Conservation (phyloP, 2,329 filamentous ascomycete genomes). For the Xylariaceae sp. region DNA sequence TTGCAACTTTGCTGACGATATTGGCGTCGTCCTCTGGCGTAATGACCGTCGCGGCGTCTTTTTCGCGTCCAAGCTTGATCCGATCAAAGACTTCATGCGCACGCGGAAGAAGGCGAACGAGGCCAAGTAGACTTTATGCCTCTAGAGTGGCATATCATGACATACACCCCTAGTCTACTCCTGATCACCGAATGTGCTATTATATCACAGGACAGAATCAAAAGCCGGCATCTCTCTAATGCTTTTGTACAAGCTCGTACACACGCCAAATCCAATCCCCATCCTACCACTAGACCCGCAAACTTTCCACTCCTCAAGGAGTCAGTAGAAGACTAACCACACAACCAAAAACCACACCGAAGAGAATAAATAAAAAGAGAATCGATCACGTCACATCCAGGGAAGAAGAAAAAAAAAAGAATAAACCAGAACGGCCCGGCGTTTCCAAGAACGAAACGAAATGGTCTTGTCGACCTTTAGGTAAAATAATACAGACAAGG, state of each 20-base stretch:
- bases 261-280: not conserved
- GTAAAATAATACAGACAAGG: no score
- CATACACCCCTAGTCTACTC: no score
- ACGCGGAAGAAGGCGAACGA: slow-evolving; percentile 28
- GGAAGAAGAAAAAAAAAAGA: not conserved
- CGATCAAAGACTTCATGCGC: slow-evolving; percentile 75
- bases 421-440: not conserved
- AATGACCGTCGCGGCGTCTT: slow-evolving; percentile 76
- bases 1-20: slow-evolving; percentile 75
- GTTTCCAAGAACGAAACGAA: slow-evolving; percentile 3
- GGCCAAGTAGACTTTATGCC: slow-evolving; percentile 9
- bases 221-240: no score
- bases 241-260: no score
- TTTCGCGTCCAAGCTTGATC: slow-evolving; percentile 87
- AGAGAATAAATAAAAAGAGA: no score
- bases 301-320: no score
- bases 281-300: no score
- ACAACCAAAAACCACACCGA: no score
- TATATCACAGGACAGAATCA: not conserved
- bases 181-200: no score
- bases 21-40: slow-evolving; percentile 85
- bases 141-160: no score
- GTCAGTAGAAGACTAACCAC: no score
- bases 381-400: not conserved
- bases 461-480: not conserved